Evolutionary conservation across 805 yeast species (phyloP).

Genomic region (Starmerella cellae): DNA sequence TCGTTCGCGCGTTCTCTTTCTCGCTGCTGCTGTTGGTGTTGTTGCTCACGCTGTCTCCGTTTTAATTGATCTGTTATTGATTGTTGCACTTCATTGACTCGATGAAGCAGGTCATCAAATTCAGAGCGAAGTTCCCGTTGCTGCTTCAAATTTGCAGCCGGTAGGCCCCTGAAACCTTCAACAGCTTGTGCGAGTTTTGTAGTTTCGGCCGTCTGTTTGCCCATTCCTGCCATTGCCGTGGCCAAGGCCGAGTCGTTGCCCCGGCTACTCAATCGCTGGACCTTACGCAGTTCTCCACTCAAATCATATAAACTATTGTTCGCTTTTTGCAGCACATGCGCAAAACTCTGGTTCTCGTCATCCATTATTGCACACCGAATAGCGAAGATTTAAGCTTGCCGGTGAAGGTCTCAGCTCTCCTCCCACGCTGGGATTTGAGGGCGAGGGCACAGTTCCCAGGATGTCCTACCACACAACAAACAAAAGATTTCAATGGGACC

Average conservation of each 20-base stretch:
- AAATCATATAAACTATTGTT: conserved; percentile 19
- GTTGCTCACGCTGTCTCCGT: conserved; percentile 2
- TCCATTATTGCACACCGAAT: conserved; percentile 10
- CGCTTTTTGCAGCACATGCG: conserved; percentile 10
- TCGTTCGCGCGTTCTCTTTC: neutral
- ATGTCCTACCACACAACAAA: no score
- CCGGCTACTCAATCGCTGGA: conserved; percentile 8
- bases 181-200: conserved; percentile 2
- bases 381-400: no score
- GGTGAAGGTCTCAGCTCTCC: no score
- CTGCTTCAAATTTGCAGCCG: conserved; percentile 3
- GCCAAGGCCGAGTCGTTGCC: conserved; percentile 6
- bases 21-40: neutral
- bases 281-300: conserved; percentile 15
- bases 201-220: conserved; percentile 11
- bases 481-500: no score
- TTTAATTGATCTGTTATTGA: conserved; percentile 9
- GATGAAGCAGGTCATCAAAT: conserved; percentile 10
- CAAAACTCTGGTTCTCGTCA: conserved; percentile 17
- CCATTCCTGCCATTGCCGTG: conserved; percentile 8
- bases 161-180: conserved; percentile 1
- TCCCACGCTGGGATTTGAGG: no score
- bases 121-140: conserved; percentile 8
- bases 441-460: no score
- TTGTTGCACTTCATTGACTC: conserved; percentile 10